These are phyloP conservation scores for Corinectria fuckeliana DNA, from an alignment of 2,329 filamentous ascomycete genomes.

Conservation along the genomic window DNA sequence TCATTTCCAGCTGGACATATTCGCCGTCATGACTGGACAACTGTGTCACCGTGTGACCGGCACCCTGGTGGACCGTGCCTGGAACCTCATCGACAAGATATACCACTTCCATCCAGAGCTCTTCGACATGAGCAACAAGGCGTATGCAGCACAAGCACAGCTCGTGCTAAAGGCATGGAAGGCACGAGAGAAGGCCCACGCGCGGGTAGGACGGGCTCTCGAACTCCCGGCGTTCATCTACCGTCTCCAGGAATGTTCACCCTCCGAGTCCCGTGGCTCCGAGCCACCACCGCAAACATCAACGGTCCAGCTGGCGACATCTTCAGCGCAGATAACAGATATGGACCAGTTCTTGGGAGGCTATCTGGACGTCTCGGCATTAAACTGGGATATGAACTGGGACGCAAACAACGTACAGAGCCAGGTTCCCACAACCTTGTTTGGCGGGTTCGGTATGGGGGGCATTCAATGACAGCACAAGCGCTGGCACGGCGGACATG, in stretches of 20 bases:
- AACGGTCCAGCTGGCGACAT: conserved; percentile 37
- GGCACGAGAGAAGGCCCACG: conserved; percentile 52
- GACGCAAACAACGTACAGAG: conserved; percentile 37
- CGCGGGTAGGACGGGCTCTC: conserved; percentile 45
- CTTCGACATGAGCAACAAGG: conserved; percentile 54
- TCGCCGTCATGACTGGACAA: conserved; percentile 62
- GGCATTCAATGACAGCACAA: conserved; percentile 30
- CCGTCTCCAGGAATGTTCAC: conserved; percentile 52
- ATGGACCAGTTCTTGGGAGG: conserved; percentile 54
- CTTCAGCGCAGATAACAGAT: conserved; percentile 35
- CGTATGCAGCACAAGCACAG: conserved; percentile 52
- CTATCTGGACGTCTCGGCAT: conserved; percentile 50
- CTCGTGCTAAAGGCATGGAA: conserved; percentile 61
- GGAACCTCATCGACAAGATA: conserved; percentile 54
- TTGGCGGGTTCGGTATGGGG: conserved; percentile 40
- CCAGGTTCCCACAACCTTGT: conserved; percentile 40
- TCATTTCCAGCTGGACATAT: conserved; percentile 63
- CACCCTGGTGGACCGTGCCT: conserved; percentile 59
- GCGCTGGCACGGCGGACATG: neutral
- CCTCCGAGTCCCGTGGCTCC: conserved; percentile 45
- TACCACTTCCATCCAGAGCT: conserved; percentile 60
- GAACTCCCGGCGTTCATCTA: conserved; percentile 54
- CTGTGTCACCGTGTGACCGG: conserved; percentile 58
- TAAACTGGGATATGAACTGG: conserved; percentile 57
- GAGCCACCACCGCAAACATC: conserved; percentile 35